Conservation (phyloP, 116 monocot species). For the Papilionanthe hybrid region DNA sequence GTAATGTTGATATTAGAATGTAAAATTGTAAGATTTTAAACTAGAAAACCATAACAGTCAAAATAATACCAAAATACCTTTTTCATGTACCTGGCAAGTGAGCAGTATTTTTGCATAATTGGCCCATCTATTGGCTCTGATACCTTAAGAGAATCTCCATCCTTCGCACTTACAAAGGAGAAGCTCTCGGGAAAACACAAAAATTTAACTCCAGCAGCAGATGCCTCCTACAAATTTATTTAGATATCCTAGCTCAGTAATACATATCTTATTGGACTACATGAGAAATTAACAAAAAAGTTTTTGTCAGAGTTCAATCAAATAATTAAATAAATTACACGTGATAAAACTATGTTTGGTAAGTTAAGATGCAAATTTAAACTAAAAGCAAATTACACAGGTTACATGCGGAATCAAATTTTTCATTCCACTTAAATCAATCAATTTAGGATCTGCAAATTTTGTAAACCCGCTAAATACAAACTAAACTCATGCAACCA, state of each 20-base stretch:
- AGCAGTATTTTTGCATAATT: conserved; percentile 78
- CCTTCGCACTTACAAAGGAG: conserved; percentile 52
- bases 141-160: conserved; percentile 65
- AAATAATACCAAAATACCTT: background rate
- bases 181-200: conserved; percentile 89
- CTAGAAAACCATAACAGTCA: background rate
- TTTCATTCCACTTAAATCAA: background rate
- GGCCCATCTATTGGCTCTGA: conserved; percentile 79
- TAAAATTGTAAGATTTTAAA: background rate
- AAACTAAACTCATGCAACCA: background rate
- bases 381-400: background rate
- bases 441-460: background rate
- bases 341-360: background rate
- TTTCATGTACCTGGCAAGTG: conserved; percentile 65
- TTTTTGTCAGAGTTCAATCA: background rate
- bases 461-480: background rate
- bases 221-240: conserved; percentile 54
- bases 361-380: background rate
- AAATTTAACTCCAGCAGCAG: conserved; percentile 58
- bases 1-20: background rate
- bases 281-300: background rate
- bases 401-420: background rate
- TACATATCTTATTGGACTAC: background rate
- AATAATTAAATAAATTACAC: background rate
- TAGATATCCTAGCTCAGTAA: background rate